A percentile compares a stretch with the other conserved stretches of the same genome.
phyloP scores from a whole-genome alignment of 768 basidiomycete genomes.

The Leucosporidium scottii region DNA sequence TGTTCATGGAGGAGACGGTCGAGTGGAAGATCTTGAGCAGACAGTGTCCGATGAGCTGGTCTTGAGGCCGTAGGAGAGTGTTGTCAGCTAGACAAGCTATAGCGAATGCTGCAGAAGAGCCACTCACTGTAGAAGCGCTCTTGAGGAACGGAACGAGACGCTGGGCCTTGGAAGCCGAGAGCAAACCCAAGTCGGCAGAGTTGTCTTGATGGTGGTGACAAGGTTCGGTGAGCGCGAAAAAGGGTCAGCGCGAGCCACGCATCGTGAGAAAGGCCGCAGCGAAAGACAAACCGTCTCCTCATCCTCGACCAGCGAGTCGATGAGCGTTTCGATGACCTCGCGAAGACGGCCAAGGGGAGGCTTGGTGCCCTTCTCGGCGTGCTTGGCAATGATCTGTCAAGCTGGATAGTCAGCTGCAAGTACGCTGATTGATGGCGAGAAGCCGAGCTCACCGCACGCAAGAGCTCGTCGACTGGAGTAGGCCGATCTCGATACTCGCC shows the following conservation, averaged over 20 bases:
- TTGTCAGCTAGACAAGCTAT: too few relatives aligned
- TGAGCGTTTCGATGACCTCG: conserved; percentile 74
- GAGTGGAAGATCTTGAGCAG: conserved; percentile 79
- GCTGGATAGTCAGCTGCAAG: too few relatives aligned
- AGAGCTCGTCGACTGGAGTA: conserved; percentile 71
- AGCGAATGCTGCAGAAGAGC: too few relatives aligned
- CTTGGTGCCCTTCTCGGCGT: conserved; percentile 50
- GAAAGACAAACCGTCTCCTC: conserved; percentile 64
- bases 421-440: too few relatives aligned
- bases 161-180: conserved; percentile 76
- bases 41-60: conserved; percentile 74
- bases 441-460: conserved; percentile 53
- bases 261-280: too few relatives aligned
- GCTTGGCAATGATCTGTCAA: conserved; percentile 68
- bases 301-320: conserved; percentile 82
- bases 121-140: conserved; percentile 63
- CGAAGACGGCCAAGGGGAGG: conserved; percentile 46
- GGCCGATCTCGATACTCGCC: conserved; percentile 75
- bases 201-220: conserved; percentile 76
- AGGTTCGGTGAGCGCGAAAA: too few relatives aligned
- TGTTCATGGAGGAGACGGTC: conserved; percentile 80
- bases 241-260: too few relatives aligned
- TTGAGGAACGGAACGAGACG: conserved; percentile 86
- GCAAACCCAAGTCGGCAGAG: conserved; percentile 69
- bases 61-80: conserved; percentile 56